Evolutionary conservation across 495 filamentous ascomycete genomes (phyloP), one percentile per base, ranked within the genome.

Genomic region (Talaromyces ruber): DNA sequence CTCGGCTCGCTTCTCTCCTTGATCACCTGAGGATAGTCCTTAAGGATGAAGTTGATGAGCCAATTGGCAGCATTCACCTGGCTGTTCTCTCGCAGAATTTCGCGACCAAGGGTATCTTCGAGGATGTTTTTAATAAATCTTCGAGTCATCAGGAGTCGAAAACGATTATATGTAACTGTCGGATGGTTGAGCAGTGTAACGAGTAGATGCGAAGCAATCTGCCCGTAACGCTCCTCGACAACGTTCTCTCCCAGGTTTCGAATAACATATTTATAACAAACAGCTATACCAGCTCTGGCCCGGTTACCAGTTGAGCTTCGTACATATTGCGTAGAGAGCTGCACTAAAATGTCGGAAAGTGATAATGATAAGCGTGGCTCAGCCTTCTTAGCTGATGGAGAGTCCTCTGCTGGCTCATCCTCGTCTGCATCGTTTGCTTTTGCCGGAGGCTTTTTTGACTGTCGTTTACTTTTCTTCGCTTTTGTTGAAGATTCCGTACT

Each of bases 11-110:
- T 85, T 53, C 88, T 85, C 66, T 99, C 94, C 71, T 96, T 95
- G 55, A 98, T 76, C 12, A 89, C 89, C 69, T 96, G 91, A 2
- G 94, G 95, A 58, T 94, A 98, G 67, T 98, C 94, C 71, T 95
- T 98, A 50, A 98, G 81, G 51, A 96, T 80, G 63, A 90, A 86
- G 69, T 96, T 97, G 66, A 97, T 82, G 54, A 99, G 75, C 64
- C 82, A 85, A 64, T 85, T 91, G 6, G 92, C 89, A 30, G 91
- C 92, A 66, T 85, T 86, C 55, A 90, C 78, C 64, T 95, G 92
- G 6, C 91, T 93, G 25, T 89, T 87, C 69, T 98, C 94, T 2
- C 92, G 90, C 4, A 99, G 82, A 58, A 97, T 85, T 64, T 86
- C 84, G 52, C 82, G 82, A 6, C 92, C 92, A 70, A 98, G 80